phyloP scores from a whole-genome alignment of 352 stramenopile genomes.

The Phytophthora tubulina region DNA sequence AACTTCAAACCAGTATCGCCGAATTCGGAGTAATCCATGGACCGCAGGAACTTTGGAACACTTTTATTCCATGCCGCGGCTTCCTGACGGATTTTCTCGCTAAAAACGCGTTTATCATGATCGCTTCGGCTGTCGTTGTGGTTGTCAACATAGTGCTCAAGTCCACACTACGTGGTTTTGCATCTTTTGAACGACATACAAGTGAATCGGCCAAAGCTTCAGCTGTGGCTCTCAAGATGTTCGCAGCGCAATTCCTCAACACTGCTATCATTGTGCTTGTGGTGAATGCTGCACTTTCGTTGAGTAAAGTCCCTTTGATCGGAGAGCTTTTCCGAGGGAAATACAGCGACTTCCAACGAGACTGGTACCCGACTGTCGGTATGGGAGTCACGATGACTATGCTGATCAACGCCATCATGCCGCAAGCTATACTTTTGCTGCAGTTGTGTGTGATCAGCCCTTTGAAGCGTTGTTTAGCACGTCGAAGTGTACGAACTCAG shows the following conservation, averaged over 20 bases:
- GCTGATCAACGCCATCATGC: slow-evolving; percentile 83
- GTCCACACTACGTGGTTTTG: slow-evolving; percentile 70
- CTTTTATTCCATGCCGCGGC: slow-evolving; percentile 59
- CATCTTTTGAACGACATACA: slow-evolving; percentile 77
- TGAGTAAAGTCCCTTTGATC: slow-evolving; percentile 54
- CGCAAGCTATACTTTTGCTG: slow-evolving; percentile 67
- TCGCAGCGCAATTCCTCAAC: slow-evolving; percentile 84
- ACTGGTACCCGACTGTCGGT: slow-evolving; percentile 90
- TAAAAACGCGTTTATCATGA: slow-evolving; percentile 76
- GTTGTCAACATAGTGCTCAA: slow-evolving; percentile 85
- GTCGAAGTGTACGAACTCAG: slow-evolving; percentile 67
- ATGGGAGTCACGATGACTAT: slow-evolving; percentile 90
- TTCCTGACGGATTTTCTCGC: slow-evolving; percentile 77
- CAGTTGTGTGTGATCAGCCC: slow-evolving; percentile 72
- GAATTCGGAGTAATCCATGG: slow-evolving; percentile 63
- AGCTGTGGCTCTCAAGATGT: slow-evolving; percentile 82
- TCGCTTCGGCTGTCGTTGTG: slow-evolving; percentile 74
- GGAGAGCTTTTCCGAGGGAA: slow-evolving; percentile 79
- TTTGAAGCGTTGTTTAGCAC: slow-evolving; percentile 49
- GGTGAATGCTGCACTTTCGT: slow-evolving; percentile 70
- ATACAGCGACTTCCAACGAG: slow-evolving; percentile 84
- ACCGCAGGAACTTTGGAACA: slow-evolving; percentile 61
- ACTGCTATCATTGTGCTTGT: slow-evolving; percentile 85
- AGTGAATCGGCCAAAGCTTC: slow-evolving; percentile 85
- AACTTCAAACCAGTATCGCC: slow-evolving; percentile 57